These are phyloP conservation scores for Ustilago loliicola DNA, from an alignment of 1,284 basidiomycete genomes.

Conservation along the genomic window DNA sequence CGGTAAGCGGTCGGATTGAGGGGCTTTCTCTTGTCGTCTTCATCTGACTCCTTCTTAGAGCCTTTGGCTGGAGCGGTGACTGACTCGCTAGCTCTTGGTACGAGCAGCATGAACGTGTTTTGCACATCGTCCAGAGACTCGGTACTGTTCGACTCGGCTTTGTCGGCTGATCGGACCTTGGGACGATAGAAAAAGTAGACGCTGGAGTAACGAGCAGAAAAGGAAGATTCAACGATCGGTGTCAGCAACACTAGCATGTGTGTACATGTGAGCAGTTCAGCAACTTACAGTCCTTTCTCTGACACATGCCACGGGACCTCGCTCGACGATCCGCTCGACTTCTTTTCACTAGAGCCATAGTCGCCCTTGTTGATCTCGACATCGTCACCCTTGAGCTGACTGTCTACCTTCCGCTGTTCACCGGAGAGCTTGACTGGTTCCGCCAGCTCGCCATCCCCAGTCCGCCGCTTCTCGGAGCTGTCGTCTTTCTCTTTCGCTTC, in stretches of 20 bases:
- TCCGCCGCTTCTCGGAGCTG: not conserved
- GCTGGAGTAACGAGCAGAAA: slow-evolving; percentile 2
- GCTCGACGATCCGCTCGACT: not conserved
- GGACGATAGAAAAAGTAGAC: slow-evolving; percentile 61
- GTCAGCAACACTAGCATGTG: not conserved
- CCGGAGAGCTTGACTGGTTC: slow-evolving; percentile 19
- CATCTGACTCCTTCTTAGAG: slow-evolving; percentile 16
- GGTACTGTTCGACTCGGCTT: slow-evolving; percentile 34
- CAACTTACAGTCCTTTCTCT: slow-evolving; percentile 39
- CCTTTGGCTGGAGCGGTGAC: slow-evolving; percentile 36
- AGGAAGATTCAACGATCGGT: no score
- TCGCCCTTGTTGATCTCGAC: slow-evolving; percentile 23
- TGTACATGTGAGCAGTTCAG: not conserved
- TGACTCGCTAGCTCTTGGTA: slow-evolving; percentile 48
- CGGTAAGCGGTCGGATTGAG: slow-evolving; percentile 53
- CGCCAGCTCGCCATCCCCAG: not conserved
- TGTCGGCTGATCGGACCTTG: slow-evolving; percentile 48
- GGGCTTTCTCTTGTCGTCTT: slow-evolving; percentile 40
- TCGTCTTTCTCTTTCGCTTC: slow-evolving; percentile 1
- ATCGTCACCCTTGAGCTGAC: slow-evolving; percentile 36
- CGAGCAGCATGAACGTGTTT: slow-evolving; percentile 53
- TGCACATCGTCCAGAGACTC: slow-evolving; percentile 51
- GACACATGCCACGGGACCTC: slow-evolving; percentile 45
- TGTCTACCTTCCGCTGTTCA: slow-evolving; percentile 24
- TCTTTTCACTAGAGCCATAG: not conserved